Evolutionary conservation across 345 rosid genomes (phyloP).

Genomic region (Garcia nutans): DNA sequence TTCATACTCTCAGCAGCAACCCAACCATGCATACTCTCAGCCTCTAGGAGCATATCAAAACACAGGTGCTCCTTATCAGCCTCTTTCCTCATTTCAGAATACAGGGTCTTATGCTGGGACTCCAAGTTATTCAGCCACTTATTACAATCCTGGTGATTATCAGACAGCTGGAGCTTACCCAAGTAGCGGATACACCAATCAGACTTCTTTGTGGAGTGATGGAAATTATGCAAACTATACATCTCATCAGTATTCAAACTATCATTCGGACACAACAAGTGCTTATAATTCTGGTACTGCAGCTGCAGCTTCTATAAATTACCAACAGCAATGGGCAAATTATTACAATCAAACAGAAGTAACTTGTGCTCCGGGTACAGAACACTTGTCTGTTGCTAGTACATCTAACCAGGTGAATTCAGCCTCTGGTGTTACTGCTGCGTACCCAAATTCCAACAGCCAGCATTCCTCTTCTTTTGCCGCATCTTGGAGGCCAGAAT

Average conservation of each 20-base stretch:
- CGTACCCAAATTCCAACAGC: slow-evolving; percentile 52
- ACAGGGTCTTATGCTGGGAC: slow-evolving; percentile 99
- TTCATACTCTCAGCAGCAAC: slow-evolving; percentile 54
- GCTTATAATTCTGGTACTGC: slow-evolving; percentile 54
- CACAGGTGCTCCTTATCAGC: slow-evolving; percentile 99
- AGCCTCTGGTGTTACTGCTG: slow-evolving; percentile 51
- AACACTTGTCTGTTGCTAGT: slow-evolving; percentile 59
- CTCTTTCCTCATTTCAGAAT: slow-evolving; percentile 98
- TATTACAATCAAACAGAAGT: slow-evolving; percentile 89
- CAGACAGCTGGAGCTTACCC: slow-evolving; percentile 96
- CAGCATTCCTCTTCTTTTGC: slow-evolving; percentile 53
- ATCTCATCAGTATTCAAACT: slow-evolving; percentile 65
- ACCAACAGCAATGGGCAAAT: slow-evolving; percentile 86
- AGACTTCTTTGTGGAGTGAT: slow-evolving; percentile 60
- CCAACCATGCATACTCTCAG: slow-evolving; percentile 62
- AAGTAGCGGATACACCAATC: slow-evolving; percentile 67
- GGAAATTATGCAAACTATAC: slow-evolving; percentile 64
- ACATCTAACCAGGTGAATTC: slow-evolving; percentile 55
- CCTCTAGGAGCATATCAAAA: slow-evolving; percentile 92
- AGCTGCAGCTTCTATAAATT: slow-evolving; percentile 54
- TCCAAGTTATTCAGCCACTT: slow-evolving; percentile 91
- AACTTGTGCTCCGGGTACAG: slow-evolving; percentile 98
- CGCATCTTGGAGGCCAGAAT: slow-evolving; percentile 69
- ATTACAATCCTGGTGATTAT: slow-evolving; percentile 98
- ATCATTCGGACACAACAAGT: slow-evolving; percentile 50